phyloP scores from a whole-genome alignment of 139 green algal species.

The Monoraphidium neglectum region DNA sequence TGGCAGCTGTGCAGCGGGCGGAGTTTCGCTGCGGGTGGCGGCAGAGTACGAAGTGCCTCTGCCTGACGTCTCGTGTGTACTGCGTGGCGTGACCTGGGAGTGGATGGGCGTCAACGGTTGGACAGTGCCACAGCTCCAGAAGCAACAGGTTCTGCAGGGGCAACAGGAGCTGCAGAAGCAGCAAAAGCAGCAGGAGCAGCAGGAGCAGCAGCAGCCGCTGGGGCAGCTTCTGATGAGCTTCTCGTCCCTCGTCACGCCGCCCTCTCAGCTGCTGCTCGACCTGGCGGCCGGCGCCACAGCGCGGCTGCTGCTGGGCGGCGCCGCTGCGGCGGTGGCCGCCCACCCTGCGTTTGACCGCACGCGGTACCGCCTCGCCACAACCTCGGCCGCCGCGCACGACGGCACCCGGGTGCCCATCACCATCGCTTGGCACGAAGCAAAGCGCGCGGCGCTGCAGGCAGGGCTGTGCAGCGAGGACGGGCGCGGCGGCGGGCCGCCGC shows the following conservation, averaged over 20 bases:
- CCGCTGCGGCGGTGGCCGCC: no score
- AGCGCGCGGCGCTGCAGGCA: neutral
- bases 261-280: neutral
- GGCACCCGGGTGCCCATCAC: slow-evolving; percentile 11
- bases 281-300: neutral
- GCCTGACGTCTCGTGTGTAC: no score
- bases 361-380: neutral
- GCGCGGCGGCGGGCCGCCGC: neutral
- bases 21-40: no score
- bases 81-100: no score
- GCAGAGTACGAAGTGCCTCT: no score
- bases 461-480: neutral
- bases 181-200: slow-evolving; percentile 4
- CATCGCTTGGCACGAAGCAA: slow-evolving; percentile 2
- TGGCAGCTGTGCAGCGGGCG: no score
- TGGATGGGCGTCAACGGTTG: no score
- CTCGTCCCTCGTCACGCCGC: neutral
- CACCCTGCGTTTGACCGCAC: neutral
- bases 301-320: neutral
- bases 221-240: slow-evolving; percentile 8
- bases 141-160: no score
- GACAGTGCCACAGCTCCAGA: no score
- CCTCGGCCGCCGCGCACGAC: slow-evolving; percentile 3
- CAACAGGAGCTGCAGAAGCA: slow-evolving; percentile 1
- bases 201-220: slow-evolving; percentile 7